Base-by-base conservation (phyloP, 2,329 filamentous ascomycete genomes). In the Colletotrichum magnum region DNA sequence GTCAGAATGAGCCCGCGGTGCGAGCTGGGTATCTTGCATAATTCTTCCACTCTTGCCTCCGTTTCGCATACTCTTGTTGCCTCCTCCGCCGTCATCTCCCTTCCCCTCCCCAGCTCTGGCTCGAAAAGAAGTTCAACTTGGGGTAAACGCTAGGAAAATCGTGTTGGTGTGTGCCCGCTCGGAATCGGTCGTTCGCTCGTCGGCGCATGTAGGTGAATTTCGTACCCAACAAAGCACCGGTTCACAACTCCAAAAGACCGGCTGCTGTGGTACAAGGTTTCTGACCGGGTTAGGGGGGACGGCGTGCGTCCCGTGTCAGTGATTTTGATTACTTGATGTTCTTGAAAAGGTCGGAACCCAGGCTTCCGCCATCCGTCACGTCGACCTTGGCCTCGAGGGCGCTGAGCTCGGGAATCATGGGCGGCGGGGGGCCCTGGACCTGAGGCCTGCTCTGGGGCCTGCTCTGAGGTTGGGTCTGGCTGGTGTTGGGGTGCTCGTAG, bases 341-440 rank as follows among this genome's bases (percentile, higher is more conserved):
- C 75, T 88, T 89, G 77, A 90, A 90, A 41, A 90, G 79, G 70
- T 89, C 87, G 68, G 79, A 78, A 58, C 86, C 86, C 39, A 87
- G 78, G 64, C 79, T 80, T 51, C 80, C 82, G 6, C 83, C 81
- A 50, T 87, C 82, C 56, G 77, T 75, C 26, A 82, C 78, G 56
- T 85, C 84, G 57, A 85, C 74, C 75, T 84, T 85, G 64, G 85
- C 83, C 73, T 88, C 83, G 64, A 89, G 80, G 57, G 85, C 82
- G 73, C 79, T 82, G 58, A 90, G 80, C 75, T 90, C 88, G 21
- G 88, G 88, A 58, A 90, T 89, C 86, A 86, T 89, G 26, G 88
- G 88, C 45, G 88, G 87, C 64, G 88, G 88, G 9, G 88, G 87
- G 12, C 85, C 85, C 43, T 77, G 71, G 43, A 58, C 56, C 47